Conservation (phyloP, 2,329 filamentous ascomycete genomes). For the Fonsecaea pedrosoi region DNA sequence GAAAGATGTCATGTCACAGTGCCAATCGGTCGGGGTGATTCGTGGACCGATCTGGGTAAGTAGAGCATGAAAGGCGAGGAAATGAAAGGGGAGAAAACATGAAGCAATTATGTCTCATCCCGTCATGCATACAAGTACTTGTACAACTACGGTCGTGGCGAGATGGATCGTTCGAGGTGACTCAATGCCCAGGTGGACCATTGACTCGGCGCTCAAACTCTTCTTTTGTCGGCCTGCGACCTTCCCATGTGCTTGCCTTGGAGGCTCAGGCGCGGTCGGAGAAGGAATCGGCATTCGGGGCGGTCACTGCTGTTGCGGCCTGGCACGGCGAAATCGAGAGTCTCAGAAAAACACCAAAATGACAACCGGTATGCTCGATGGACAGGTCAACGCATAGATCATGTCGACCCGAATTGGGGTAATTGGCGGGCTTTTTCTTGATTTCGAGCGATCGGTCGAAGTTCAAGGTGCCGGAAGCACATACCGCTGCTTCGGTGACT, state of each 20-base stretch:
- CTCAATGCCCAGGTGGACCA: slow-evolving; percentile 40
- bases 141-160: too few species aligned
- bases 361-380: slow-evolving; percentile 43
- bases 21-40: too few species aligned
- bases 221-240: slow-evolving; percentile 60
- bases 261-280: slow-evolving; percentile 49
- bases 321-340: slow-evolving; percentile 40
- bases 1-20: too few species aligned
- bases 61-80: too few species aligned
- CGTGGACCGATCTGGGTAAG: too few species aligned
- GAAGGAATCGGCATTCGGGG: slow-evolving; percentile 38
- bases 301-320: slow-evolving; percentile 33
- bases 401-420: too few species aligned
- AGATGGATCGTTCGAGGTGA: too few species aligned
- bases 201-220: slow-evolving; percentile 65
- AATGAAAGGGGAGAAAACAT: too few species aligned
- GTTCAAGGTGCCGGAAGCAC: slow-evolving; percentile 34
- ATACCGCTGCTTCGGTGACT: slow-evolving; percentile 35
- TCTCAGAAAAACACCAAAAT: slow-evolving; percentile 31
- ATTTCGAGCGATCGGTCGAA: slow-evolving; percentile 33
- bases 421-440: not conserved
- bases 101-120: too few species aligned
- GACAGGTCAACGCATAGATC: slow-evolving; percentile 39
- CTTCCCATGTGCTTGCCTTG: slow-evolving; percentile 74
- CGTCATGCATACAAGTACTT: too few species aligned